Evolutionary conservation across 148 eudicot species (phyloP), one percentile per base, ranked within the genome.

Genomic region (Spergularia marina): DNA sequence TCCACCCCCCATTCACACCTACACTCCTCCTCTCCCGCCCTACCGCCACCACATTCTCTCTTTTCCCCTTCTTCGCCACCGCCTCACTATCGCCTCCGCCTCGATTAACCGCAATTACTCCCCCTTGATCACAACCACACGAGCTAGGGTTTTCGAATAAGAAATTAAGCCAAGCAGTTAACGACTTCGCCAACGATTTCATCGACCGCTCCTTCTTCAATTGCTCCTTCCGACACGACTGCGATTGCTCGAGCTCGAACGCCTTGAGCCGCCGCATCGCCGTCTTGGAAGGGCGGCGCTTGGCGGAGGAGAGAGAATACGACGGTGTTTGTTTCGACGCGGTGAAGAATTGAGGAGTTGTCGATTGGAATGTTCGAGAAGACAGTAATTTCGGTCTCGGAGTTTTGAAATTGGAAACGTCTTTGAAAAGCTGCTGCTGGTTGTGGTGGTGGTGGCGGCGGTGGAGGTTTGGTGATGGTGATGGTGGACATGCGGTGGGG

Each of bases 91-190:
- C 79, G 49, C 70, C 82, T 40, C 52, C 79, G 18, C 66, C 68
- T 5, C 70, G 74, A 12, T 34, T 76, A 41, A 51, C 81, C 7
- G 54, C 16, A 51, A 52, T 25, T 13, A 69, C 12, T 4, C 40
- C 73, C 11, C 40, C 41, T 14, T 53, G 41, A 53, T 53, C 82
- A 68, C 89, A 86, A 0, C 92, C 96, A 53, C 96, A 89, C 6
- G 86, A 83, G 1, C 77, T 81, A 66, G 98, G 98, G 83, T 89
- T 95, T 63, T 95, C 87, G 41, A 95, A 86, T 63, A 95, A 41
- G 82, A 90, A 95, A 82, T 92, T 92, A 8, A 95, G 85, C 98
- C 98, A 95, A 36, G 82, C 94, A 40, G 96, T 83, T 63, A 95
- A 83, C 7, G 98, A 88, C 7, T 85, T 90, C 8, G 94, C 87